A percentile compares a stretch with the other conserved stretches of the same genome.
phyloP scores from a whole-genome alignment of 805 yeast species.

The Kodamaea jinghongensis region DNA sequence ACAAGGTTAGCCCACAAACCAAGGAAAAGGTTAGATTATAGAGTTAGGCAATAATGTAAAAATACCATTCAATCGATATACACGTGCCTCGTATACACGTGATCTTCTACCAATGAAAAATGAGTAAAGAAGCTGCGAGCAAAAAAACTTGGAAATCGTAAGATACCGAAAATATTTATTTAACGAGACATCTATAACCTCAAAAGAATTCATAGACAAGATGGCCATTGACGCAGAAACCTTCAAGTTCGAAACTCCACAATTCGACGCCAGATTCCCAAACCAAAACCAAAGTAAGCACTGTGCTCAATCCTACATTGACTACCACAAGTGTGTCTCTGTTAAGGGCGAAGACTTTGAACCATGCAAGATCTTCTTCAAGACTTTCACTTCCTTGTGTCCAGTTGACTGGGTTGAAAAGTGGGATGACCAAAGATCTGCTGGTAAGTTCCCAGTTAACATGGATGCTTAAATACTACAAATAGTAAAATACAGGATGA shows the following conservation, averaged over 20 bases:
- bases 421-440: conserved; percentile 84
- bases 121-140: conserved; percentile 2
- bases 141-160: conserved; percentile 3
- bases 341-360: conserved; percentile 98
- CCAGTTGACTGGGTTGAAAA: conserved; percentile 81
- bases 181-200: background rate
- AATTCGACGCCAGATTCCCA: conserved; percentile 95
- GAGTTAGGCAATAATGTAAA: too few relatives aligned
- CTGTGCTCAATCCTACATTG: conserved; percentile 97
- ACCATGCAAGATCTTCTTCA: conserved; percentile 94
- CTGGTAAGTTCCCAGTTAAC: conserved; percentile 46
- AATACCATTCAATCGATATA: too few relatives aligned
- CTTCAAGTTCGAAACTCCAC: conserved; percentile 31
- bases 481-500: conserved; percentile 2
- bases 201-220: conserved; percentile 6
- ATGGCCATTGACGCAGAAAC: conserved; percentile 28
- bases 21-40: too few relatives aligned
- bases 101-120: conserved; percentile 10
- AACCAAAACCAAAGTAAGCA: conserved; percentile 96
- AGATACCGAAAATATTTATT: background rate
- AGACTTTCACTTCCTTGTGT: conserved; percentile 83
- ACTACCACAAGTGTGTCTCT: conserved; percentile 94
- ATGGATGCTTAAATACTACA: conserved; percentile 13
- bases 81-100: too few relatives aligned
- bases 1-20: conserved; percentile 4